phyloP scores from a whole-genome alignment of 805 yeast genomes.

The Starmerella ratchasimensis region DNA sequence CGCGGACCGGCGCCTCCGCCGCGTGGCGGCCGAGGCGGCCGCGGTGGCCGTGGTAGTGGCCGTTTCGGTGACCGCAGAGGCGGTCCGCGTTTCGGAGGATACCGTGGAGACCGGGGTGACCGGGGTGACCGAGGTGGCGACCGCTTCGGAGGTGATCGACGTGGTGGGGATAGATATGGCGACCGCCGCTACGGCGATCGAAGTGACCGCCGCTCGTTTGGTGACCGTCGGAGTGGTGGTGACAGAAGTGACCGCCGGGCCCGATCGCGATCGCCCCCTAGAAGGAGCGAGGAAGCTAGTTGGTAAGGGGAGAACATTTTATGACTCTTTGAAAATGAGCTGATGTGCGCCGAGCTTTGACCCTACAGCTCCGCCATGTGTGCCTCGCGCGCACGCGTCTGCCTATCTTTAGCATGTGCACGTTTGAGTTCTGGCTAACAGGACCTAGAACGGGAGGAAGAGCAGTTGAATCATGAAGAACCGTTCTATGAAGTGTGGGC shows the following conservation, averaged over 20 bases:
- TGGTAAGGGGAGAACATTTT: too few relatives aligned
- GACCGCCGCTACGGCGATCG: constrained; percentile 20
- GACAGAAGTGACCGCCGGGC: constrained; percentile 12
- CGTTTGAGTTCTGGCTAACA: too few relatives aligned
- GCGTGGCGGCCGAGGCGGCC: constrained; percentile 33
- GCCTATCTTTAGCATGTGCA: too few relatives aligned
- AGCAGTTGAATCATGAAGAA: too few relatives aligned
- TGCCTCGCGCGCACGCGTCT: too few relatives aligned
- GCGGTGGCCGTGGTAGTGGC: constrained; percentile 34
- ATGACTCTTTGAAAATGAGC: too few relatives aligned
- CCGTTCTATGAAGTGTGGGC: too few relatives aligned
- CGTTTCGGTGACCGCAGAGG: constrained; percentile 19
- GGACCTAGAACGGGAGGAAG: too few relatives aligned
- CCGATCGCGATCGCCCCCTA: constrained; percentile 19
- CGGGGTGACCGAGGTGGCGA: constrained; percentile 17
- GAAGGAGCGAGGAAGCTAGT: constrained; percentile 16
- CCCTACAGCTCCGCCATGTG: too few relatives aligned
- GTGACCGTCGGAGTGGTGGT: constrained; percentile 5
- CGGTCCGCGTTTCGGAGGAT: constrained; percentile 11
- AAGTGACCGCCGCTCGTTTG: constrained; percentile 3
- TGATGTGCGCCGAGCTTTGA: too few relatives aligned
- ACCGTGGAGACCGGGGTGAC: constrained; percentile 16
- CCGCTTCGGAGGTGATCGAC: constrained; percentile 17
- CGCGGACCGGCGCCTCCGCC: constrained; percentile 30
- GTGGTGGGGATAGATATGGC: constrained; percentile 11